These are phyloP conservation scores for Mycena citricolor DNA, from an alignment of 1,284 basidiomycete species.

Conservation along the genomic window DNA sequence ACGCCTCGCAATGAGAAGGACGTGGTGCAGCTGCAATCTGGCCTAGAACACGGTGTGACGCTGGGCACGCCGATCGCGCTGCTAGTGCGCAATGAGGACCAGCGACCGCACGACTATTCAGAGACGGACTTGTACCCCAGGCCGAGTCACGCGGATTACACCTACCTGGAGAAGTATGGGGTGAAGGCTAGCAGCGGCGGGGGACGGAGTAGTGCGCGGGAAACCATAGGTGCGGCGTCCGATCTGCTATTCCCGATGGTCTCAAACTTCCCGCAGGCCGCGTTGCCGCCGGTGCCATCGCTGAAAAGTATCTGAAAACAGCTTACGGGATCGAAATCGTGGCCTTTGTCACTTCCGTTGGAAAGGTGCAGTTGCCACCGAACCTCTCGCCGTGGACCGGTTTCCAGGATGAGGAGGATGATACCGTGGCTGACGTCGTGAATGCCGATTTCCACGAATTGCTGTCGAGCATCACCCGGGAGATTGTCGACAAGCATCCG, in stretches of 20 bases:
- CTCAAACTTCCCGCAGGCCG: conserved; percentile 49
- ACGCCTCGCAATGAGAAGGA: conserved; percentile 98
- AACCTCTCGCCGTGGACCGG: conserved; percentile 42
- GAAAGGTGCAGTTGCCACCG: conserved; percentile 82
- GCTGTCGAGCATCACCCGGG: conserved; percentile 80
- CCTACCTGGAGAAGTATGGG: conserved; percentile 97
- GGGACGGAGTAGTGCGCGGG: conserved; percentile 90
- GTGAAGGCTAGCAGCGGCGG: conserved; percentile 97
- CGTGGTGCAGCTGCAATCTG: conserved; percentile 91
- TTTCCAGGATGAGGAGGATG: conserved; percentile 52
- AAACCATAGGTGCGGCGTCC: conserved; percentile 81
- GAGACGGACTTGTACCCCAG: conserved; percentile 98
- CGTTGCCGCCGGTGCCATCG: conserved; percentile 97
- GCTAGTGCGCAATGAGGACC: conserved; percentile 97
- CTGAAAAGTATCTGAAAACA: conserved; percentile 91
- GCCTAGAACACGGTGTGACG: conserved; percentile 91
- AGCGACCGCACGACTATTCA: conserved; percentile 97
- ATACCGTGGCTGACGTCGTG: conserved; percentile 77
- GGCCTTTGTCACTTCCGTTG: conserved; percentile 95
- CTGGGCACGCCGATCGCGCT: conserved; percentile 97
- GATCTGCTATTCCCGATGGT: not conserved
- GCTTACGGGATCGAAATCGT: conserved; percentile 94
- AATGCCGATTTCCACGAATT: conserved; percentile 84
- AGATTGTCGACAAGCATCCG: conserved; percentile 83
- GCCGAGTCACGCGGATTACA: conserved; percentile 97